Evolutionary conservation across 352 stramenopile species (phyloP).

Genomic region (Globisporangium parvum): DNA sequence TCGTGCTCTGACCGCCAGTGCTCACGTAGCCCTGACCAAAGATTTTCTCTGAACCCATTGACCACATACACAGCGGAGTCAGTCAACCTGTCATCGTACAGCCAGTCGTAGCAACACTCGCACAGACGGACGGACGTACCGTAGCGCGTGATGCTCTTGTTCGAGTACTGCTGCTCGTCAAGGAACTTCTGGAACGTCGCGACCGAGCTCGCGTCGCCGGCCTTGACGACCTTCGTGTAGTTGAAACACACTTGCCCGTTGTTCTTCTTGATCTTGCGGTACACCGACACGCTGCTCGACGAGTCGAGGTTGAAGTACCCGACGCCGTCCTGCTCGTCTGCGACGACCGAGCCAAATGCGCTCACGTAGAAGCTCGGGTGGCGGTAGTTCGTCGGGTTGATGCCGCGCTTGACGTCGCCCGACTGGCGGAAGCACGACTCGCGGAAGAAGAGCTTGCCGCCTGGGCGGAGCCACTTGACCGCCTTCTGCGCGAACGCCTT

Average conservation of each 20-base stretch:
- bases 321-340: slow-evolving; percentile 32
- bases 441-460: slow-evolving; percentile 60
- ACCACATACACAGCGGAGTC: background rate
- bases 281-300: slow-evolving; percentile 51
- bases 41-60: slow-evolving; percentile 42
- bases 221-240: slow-evolving; percentile 53
- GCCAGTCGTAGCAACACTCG: background rate
- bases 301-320: slow-evolving; percentile 65
- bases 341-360: slow-evolving; percentile 42
- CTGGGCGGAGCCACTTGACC: slow-evolving; percentile 54
- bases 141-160: slow-evolving; percentile 60
- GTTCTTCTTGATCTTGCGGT: slow-evolving; percentile 79
- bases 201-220: slow-evolving; percentile 27
- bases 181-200: slow-evolving; percentile 69
- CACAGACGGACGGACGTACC: slow-evolving; percentile 7
- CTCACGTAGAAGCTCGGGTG: slow-evolving; percentile 61
- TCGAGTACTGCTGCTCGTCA: slow-evolving; percentile 67
- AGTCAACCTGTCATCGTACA: background rate
- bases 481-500: slow-evolving; percentile 47
- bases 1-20: slow-evolving; percentile 56
- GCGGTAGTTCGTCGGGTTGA: slow-evolving; percentile 64
- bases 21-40: slow-evolving; percentile 71
- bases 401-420: slow-evolving; percentile 48
- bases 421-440: slow-evolving; percentile 68
- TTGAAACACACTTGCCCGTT: slow-evolving; percentile 74